Percentiles rank a stretch among this genome's conserved stretches.
phyloP scores from a whole-genome alignment of 192 early-diverging fungal genomes.

The Entomortierella chlamydospora region DNA sequence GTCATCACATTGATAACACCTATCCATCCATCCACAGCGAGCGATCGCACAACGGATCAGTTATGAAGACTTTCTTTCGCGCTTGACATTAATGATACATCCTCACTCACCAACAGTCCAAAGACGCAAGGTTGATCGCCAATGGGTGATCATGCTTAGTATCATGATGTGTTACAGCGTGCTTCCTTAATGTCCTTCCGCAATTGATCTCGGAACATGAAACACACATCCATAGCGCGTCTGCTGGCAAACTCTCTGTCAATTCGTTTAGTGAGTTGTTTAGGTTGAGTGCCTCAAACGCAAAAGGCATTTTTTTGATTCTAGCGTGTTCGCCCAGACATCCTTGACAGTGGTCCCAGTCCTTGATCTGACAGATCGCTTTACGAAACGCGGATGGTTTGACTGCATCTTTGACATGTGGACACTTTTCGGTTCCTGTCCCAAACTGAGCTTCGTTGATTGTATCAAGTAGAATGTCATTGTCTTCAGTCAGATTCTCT shows the following conservation, averaged over 20 bases:
- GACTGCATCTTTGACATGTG: constrained; percentile 34
- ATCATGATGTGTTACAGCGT: constrained; percentile 26
- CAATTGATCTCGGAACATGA: constrained; percentile 43
- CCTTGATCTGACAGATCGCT: constrained; percentile 4
- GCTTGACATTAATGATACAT: not conserved
- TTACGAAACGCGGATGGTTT: constrained; percentile 12
- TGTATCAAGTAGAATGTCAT: not conserved
- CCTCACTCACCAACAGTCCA: constrained; percentile 30
- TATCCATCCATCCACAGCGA: not conserved
- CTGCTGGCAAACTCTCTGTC: constrained; percentile 6
- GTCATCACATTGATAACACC: constrained; percentile 52
- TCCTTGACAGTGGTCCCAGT: constrained; percentile 47
- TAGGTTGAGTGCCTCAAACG: not conserved
- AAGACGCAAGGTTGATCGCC: constrained; percentile 28
- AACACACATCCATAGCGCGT: constrained; percentile 42
- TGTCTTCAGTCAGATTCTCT: not conserved
- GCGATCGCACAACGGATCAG: not conserved
- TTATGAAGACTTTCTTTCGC: not conserved
- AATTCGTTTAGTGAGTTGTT: not conserved
- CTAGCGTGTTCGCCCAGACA: not conserved
- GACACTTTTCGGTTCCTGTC: constrained; percentile 27
- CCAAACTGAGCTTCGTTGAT: constrained; percentile 12
- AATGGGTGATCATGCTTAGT: constrained; percentile 21
- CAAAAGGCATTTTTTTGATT: constrained; percentile 3
- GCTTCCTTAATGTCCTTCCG: constrained; percentile 30